These are phyloP conservation scores for Russula lepida DNA, from an alignment of 768 basidiomycete genomes.

Conservation along the genomic window DNA sequence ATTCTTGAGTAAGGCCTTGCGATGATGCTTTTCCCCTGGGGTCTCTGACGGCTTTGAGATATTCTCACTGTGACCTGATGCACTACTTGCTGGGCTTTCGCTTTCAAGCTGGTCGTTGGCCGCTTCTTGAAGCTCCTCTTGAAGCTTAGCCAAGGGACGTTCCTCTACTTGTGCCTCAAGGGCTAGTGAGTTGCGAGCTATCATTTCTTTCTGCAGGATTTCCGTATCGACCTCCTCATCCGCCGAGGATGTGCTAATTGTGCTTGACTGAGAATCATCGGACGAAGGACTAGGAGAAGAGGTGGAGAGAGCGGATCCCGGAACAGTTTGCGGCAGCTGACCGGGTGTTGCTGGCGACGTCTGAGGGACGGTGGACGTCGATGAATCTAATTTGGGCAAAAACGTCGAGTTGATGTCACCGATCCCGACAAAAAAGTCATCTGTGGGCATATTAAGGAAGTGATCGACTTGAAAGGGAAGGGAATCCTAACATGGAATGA, in stretches of 20 bases:
- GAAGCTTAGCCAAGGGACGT: conserved; percentile 80
- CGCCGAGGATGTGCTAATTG: conserved; percentile 10
- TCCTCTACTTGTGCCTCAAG: conserved; percentile 82
- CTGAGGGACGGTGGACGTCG: conserved; percentile 33
- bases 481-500: conserved; percentile 76
- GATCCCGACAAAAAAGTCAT: conserved; percentile 96
- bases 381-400: conserved; percentile 67
- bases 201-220: conserved; percentile 43
- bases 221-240: conserved; percentile 37
- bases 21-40: conserved; percentile 38
- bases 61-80: conserved; percentile 1
- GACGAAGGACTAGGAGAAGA: background rate
- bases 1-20: conserved; percentile 77
- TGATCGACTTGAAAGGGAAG: background rate
- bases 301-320: conserved; percentile 4
- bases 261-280: background rate
- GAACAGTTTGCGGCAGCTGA: background rate
- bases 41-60: conserved; percentile 6
- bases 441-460: conserved; percentile 35
- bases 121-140: conserved; percentile 62
- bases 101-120: conserved; percentile 20
- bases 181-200: conserved; percentile 63
- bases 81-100: background rate
- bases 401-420: conserved; percentile 98
- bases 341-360: conserved; percentile 1